phyloP scores from a whole-genome alignment of 805 yeast species.

The Ogataea philodendri region DNA sequence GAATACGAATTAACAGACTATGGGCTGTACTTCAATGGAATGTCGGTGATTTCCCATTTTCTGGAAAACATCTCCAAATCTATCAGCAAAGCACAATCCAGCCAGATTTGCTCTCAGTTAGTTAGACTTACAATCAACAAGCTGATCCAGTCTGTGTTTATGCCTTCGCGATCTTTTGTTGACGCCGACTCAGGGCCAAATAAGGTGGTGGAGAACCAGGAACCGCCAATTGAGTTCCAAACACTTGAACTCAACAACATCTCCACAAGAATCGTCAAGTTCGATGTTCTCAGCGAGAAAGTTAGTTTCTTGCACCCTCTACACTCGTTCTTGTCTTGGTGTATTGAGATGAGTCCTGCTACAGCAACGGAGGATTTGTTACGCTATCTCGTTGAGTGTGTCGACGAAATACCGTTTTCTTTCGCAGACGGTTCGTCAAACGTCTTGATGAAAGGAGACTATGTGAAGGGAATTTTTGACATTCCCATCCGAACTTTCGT shows the following conservation, averaged over 20 bases:
- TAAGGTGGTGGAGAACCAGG: conserved; percentile 25
- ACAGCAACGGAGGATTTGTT: conserved; percentile 15
- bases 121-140: conserved; percentile 12
- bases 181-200: conserved; percentile 6
- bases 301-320: conserved; percentile 80
- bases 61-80: conserved; percentile 53
- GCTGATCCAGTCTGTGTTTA: conserved; percentile 16
- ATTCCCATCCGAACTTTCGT: conserved; percentile 77
- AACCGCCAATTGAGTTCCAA: conserved; percentile 23
- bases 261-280: conserved; percentile 34
- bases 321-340: conserved; percentile 70
- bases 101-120: conserved; percentile 12
- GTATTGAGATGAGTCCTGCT: conserved; percentile 51
- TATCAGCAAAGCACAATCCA: conserved; percentile 28
- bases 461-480: conserved; percentile 49
- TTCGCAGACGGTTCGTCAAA: conserved; percentile 1
- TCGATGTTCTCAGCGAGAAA: conserved; percentile 43
- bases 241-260: conserved; percentile 22
- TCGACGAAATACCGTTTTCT: conserved; percentile 11
- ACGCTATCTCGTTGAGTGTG: conserved; percentile 10
- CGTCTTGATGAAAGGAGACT: conserved; percentile 15
- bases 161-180: conserved; percentile 9
- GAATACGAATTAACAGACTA: conserved; percentile 90
- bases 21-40: conserved; percentile 63
- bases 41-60: conserved; percentile 65